Conservation (phyloP, 116 monocot genomes). For the Phalaenopsis hybrid region DNA sequence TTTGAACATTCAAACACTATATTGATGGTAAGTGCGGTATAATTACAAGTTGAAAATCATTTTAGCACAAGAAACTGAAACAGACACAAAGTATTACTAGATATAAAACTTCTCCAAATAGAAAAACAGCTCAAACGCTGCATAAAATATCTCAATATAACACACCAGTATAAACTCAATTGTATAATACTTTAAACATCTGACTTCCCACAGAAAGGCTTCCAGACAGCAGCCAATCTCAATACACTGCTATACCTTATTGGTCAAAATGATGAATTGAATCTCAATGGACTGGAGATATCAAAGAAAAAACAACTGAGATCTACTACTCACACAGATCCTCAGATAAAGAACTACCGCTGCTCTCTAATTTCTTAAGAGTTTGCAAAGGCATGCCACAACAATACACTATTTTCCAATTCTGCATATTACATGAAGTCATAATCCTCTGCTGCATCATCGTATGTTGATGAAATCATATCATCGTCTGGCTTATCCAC, state of each 20-base stretch:
- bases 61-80: no score
- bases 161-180: no score
- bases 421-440: conserved; percentile 74
- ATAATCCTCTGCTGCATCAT: conserved; percentile 65
- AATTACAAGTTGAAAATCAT: no score
- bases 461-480: conserved; percentile 30
- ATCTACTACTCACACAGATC: not conserved
- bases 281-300: not conserved
- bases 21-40: no score
- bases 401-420: not conserved
- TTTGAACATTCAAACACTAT: no score
- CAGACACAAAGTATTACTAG: no score
- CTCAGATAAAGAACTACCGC: not conserved
- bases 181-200: not conserved
- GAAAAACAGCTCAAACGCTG: no score
- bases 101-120: no score
- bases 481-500: conserved; percentile 81
- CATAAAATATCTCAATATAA: no score
- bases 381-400: not conserved
- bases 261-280: not conserved
- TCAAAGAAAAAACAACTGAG: not conserved
- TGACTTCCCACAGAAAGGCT: not conserved
- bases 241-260: not conserved
- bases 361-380: not conserved
- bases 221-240: not conserved